A percentile compares a stretch with the other conserved stretches of the same genome.
These are phyloP conservation scores for Zelonia costaricensis DNA, from an alignment of 208 protist species.

Conservation along the genomic window DNA sequence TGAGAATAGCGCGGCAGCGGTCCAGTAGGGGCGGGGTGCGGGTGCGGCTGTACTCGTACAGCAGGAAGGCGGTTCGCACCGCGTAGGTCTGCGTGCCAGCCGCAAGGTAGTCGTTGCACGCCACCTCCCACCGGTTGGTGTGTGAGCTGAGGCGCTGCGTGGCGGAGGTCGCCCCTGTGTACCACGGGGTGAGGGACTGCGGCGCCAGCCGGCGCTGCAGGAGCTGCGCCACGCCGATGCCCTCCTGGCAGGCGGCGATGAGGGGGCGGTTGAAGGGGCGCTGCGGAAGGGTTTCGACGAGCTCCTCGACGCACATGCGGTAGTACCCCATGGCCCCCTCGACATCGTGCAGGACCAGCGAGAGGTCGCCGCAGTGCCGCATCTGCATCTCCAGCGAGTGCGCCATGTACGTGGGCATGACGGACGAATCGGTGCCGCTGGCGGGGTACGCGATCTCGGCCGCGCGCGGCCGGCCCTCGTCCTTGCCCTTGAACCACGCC, in stretches of 20 bases:
- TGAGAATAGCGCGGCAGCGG: slow-evolving; percentile 36
- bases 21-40: slow-evolving; percentile 58
- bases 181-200: slow-evolving; percentile 60
- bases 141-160: slow-evolving; percentile 48
- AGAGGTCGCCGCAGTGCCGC: slow-evolving; percentile 75
- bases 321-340: slow-evolving; percentile 61
- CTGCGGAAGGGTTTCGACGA: slow-evolving; percentile 52
- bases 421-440: slow-evolving; percentile 10
- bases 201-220: slow-evolving; percentile 45
- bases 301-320: slow-evolving; percentile 76
- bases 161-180: slow-evolving; percentile 32
- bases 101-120: slow-evolving; percentile 63
- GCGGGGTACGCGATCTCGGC: slow-evolving; percentile 17
- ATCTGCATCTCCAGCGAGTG: slow-evolving; percentile 84
- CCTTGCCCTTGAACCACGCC: slow-evolving; percentile 79
- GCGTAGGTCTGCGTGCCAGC: slow-evolving; percentile 44
- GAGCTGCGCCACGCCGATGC: slow-evolving; percentile 58
- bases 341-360: slow-evolving; percentile 66
- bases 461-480: slow-evolving; percentile 54
- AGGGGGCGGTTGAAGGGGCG: slow-evolving; percentile 68
- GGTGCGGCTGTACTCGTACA: slow-evolving; percentile 73
- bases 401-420: slow-evolving; percentile 46
- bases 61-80: slow-evolving; percentile 54
- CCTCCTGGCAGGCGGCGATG: slow-evolving; percentile 80
- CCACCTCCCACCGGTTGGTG: slow-evolving; percentile 63